phyloP scores from a whole-genome alignment of 257 asterid genomes.

The Gardenia jasminoides region DNA sequence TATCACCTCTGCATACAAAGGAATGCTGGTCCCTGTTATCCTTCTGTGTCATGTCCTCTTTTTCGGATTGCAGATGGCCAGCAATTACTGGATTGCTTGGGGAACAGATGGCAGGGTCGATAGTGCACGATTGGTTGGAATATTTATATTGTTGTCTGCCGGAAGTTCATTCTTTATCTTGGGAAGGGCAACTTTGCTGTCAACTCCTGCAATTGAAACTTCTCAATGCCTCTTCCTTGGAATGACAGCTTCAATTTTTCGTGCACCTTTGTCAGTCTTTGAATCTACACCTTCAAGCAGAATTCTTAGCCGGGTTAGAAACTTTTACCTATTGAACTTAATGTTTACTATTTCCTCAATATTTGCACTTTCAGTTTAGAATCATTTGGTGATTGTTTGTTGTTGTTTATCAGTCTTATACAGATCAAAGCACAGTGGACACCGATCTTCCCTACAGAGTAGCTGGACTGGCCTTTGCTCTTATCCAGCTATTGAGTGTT shows the following conservation, averaged over 20 bases:
- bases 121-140: slow-evolving; percentile 39
- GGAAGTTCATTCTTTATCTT: slow-evolving; percentile 74
- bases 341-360: background rate
- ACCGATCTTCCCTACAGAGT: slow-evolving; percentile 78
- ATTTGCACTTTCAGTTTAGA: background rate
- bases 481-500: slow-evolving; percentile 74
- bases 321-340: background rate
- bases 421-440: slow-evolving; percentile 85
- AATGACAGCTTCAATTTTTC: slow-evolving; percentile 60
- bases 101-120: slow-evolving; percentile 56
- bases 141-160: slow-evolving; percentile 67
- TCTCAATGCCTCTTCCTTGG: slow-evolving; percentile 59
- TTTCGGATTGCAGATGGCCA: slow-evolving; percentile 74
- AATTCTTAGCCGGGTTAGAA: slow-evolving; percentile 72
- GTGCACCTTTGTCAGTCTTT: slow-evolving; percentile 77
- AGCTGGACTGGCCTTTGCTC: slow-evolving; percentile 81
- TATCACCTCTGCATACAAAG: slow-evolving; percentile 68
- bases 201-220: slow-evolving; percentile 74
- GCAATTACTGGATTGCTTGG: slow-evolving; percentile 95
- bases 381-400: slow-evolving; percentile 4
- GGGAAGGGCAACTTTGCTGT: slow-evolving; percentile 69
- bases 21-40: slow-evolving; percentile 66
- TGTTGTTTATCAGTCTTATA: slow-evolving; percentile 51
- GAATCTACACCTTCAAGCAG: slow-evolving; percentile 82
- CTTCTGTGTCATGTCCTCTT: slow-evolving; percentile 71